Percentiles rank a stretch among this genome's conserved stretches.
Evolutionary conservation across 371 early-diverging fungal genomes (phyloP).

Genomic region (Mortierella sp.): DNA sequence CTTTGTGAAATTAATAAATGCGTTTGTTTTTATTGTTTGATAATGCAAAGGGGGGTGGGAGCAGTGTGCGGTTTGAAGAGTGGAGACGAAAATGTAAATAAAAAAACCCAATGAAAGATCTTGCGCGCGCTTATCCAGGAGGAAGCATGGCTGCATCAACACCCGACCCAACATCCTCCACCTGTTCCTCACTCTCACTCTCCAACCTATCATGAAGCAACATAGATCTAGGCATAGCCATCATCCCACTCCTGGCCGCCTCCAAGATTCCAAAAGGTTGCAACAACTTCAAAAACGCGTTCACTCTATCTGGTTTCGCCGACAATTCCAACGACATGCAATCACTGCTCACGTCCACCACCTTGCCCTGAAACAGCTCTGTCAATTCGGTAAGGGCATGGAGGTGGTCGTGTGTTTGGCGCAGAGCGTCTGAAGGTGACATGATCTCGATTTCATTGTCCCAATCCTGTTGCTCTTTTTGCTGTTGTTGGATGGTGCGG

Average conservation of each 20-base stretch:
- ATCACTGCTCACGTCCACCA: constrained; percentile 93
- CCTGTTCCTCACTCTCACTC: constrained; percentile 62
- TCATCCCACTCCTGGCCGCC: constrained; percentile 93
- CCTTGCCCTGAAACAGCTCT: constrained; percentile 86
- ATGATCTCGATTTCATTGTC: constrained; percentile 61
- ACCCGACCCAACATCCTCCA: constrained; percentile 64
- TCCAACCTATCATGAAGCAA: constrained; percentile 81
- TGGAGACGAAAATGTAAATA: neutral
- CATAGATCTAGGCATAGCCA: constrained; percentile 93
- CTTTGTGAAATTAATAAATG: neutral
- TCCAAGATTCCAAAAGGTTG: constrained; percentile 96
- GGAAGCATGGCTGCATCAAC: constrained; percentile 94
- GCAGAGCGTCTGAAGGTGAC: constrained; percentile 67
- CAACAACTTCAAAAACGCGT: constrained; percentile 92
- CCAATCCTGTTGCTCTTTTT: constrained; percentile 52
- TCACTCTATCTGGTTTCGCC: constrained; percentile 89
- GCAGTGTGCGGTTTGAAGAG: neutral
- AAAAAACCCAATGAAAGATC: neutral
- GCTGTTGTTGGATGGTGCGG: constrained; percentile 7
- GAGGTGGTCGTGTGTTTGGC: constrained; percentile 85
- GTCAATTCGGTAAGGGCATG: constrained; percentile 88
- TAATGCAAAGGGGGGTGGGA: neutral
- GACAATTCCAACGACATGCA: constrained; percentile 87
- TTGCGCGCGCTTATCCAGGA: constrained; percentile 80
- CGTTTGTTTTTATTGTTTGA: neutral